These are phyloP conservation scores for Elsinoe fawcettii DNA, from an alignment of 2,329 filamentous ascomycete species.

Conservation along the genomic window DNA sequence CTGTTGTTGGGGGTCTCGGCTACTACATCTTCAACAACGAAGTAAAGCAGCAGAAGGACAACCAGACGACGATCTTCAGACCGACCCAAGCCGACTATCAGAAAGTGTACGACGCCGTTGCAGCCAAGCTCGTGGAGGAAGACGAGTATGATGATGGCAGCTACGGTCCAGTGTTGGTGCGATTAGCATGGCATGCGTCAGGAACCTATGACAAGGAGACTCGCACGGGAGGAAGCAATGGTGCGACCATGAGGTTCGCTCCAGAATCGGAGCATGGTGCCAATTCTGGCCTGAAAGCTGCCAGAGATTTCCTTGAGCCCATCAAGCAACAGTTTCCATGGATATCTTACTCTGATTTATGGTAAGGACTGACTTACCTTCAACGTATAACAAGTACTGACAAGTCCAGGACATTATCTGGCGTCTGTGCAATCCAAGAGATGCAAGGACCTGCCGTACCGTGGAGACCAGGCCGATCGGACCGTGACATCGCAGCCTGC, in stretches of 20 bases:
- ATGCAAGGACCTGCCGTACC: constrained; percentile 84
- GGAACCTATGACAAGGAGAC: constrained; percentile 89
- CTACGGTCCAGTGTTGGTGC: constrained; percentile 84
- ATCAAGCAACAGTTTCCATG: constrained; percentile 85
- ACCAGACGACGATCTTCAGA: constrained; percentile 47
- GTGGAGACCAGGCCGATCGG: constrained; percentile 77
- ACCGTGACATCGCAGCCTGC: constrained; percentile 74
- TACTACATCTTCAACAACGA: constrained; percentile 56
- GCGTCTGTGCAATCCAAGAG: constrained; percentile 83
- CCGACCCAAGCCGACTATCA: constrained; percentile 86
- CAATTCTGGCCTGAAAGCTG: constrained; percentile 80
- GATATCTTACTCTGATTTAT: constrained; percentile 94
- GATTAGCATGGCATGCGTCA: constrained; percentile 88
- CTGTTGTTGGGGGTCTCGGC: constrained; percentile 56
- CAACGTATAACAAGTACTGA: background rate
- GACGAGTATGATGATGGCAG: constrained; percentile 95
- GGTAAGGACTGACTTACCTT: constrained; percentile 38
- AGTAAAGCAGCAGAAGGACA: constrained; percentile 35
- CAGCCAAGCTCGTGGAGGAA: constrained; percentile 71
- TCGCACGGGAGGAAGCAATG: constrained; percentile 85
- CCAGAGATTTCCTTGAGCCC: constrained; percentile 87
- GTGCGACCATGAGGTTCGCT: constrained; percentile 91
- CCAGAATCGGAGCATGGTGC: constrained; percentile 86
- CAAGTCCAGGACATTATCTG: constrained; percentile 56
- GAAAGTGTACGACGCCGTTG: constrained; percentile 86